A percentile compares a stretch with the other conserved stretches of the same genome.
Evolutionary conservation across 345 rosid genomes (phyloP).

Genomic region (Brassica juncea): DNA sequence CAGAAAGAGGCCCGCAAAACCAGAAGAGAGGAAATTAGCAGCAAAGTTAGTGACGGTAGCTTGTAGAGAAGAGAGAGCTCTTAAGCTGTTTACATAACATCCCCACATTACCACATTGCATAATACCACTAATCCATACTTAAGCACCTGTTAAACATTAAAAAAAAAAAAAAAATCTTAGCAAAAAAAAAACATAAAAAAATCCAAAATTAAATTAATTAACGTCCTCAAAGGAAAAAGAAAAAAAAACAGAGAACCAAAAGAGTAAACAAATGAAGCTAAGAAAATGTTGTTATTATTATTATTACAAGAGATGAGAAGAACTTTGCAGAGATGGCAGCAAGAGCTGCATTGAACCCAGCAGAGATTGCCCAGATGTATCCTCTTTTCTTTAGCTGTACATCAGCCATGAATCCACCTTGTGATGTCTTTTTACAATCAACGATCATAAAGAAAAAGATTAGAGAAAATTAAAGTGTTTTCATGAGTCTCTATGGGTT

Average conservation of each 20-base stretch:
- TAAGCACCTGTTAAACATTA: slow-evolving; percentile 47
- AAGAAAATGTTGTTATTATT: background rate
- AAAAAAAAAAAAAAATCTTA: too few relatives aligned
- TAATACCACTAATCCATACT: slow-evolving; percentile 58
- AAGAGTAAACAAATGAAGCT: background rate
- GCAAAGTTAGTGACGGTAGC: slow-evolving; percentile 88
- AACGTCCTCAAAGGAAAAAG: too few relatives aligned
- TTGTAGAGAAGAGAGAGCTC: slow-evolving; percentile 83
- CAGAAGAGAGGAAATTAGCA: slow-evolving; percentile 80
- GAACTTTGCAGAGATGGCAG: slow-evolving; percentile 80
- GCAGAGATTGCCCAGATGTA: slow-evolving; percentile 72
- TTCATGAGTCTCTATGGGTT: background rate
- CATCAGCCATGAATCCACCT: slow-evolving; percentile 29
- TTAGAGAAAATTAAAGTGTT: background rate
- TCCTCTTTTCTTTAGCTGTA: slow-evolving; percentile 46
- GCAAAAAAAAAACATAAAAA: too few relatives aligned
- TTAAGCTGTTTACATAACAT: slow-evolving; percentile 85
- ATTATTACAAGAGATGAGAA: slow-evolving; percentile 50
- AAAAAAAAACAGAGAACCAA: background rate
- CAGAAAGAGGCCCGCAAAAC: slow-evolving; percentile 75
- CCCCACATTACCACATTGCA: slow-evolving; percentile 91
- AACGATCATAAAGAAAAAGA: background rate
- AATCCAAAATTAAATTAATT: too few relatives aligned
- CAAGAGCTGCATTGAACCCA: slow-evolving; percentile 74
- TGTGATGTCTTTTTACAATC: background rate